A percentile compares a stretch with the other conserved stretches of the same genome.
These are phyloP conservation scores for Xylogone sp. DNA, from an alignment of 2,329 filamentous ascomycete species.

Conservation along the genomic window DNA sequence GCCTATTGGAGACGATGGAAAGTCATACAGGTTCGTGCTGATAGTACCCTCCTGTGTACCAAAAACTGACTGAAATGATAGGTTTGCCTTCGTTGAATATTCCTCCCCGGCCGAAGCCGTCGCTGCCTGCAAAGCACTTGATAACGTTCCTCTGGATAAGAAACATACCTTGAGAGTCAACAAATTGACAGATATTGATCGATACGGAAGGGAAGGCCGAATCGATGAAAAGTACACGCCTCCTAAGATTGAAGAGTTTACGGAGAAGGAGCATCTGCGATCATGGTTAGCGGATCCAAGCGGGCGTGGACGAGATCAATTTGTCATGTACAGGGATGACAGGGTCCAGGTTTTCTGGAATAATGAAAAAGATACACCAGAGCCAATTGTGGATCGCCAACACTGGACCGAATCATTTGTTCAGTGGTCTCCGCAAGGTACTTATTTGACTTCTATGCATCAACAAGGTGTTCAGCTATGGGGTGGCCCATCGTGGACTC, in stretches of 20 bases:
- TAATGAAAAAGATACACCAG: conserved; percentile 87
- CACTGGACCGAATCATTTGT: conserved; percentile 99
- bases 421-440: conserved; percentile 95
- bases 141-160: conserved; percentile 88
- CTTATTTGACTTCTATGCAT: conserved; percentile 91
- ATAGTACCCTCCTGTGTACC: not conserved
- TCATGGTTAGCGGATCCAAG: conserved; percentile 85
- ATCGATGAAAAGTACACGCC: conserved; percentile 86
- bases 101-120: conserved; percentile 85
- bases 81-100: conserved; percentile 97
- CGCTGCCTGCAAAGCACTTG: conserved; percentile 82
- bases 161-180: conserved; percentile 94
- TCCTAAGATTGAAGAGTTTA: conserved; percentile 79
- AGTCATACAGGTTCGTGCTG: conserved; percentile 75
- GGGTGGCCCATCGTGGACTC: conserved; percentile 85
- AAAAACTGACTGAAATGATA: conserved; percentile 34
- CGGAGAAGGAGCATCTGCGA: conserved; percentile 88
- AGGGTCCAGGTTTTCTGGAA: conserved; percentile 97
- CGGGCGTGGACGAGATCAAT: conserved; percentile 85
- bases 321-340: conserved; percentile 89
- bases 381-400: conserved; percentile 83
- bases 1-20: conserved; percentile 84
- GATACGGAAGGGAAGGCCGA: conserved; percentile 89
- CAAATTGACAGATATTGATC: conserved; percentile 97
- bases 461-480: conserved; percentile 95